phyloP scores from a whole-genome alignment of 768 basidiomycete genomes.

The Podaxis carcinomalis region DNA sequence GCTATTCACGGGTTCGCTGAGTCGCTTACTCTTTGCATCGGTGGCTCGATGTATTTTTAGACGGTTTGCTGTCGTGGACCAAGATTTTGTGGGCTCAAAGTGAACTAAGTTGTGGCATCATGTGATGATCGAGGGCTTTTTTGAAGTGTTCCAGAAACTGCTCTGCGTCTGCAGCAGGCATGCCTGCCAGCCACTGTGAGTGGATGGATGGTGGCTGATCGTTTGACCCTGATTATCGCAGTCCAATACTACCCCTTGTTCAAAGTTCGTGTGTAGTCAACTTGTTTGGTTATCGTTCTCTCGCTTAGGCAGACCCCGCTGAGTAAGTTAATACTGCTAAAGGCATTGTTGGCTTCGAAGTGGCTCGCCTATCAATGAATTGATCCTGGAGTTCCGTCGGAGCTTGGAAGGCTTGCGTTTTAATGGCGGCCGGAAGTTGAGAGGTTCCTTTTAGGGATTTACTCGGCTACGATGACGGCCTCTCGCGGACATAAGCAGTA shows the following conservation, averaged over 20 bases:
- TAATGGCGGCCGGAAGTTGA: not conserved
- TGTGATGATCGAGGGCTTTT: not conserved
- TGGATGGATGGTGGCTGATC: not conserved
- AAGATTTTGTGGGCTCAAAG: not conserved
- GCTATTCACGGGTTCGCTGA: not conserved
- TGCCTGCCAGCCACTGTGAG: not conserved
- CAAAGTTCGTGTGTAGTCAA: no score
- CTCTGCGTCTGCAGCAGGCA: not conserved
- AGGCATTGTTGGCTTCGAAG: not conserved
- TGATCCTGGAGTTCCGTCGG: not conserved
- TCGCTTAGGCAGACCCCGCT: no score
- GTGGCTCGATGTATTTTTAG: not conserved
- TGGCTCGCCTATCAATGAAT: not conserved
- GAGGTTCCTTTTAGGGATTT: not conserved
- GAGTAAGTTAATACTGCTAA: no score
- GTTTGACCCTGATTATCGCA: no score
- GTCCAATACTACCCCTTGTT: no score
- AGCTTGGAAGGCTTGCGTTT: not conserved
- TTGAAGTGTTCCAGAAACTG: no score
- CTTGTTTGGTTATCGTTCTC: no score
- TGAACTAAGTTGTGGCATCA: not conserved
- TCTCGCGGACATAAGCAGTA: slow-evolving; percentile 6
- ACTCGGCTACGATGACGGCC: not conserved
- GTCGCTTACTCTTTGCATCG: not conserved
- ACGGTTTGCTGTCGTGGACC: not conserved